Evolutionary conservation across 176 grass and related monocot species (phyloP).

Genomic region (Juncus effusus): DNA sequence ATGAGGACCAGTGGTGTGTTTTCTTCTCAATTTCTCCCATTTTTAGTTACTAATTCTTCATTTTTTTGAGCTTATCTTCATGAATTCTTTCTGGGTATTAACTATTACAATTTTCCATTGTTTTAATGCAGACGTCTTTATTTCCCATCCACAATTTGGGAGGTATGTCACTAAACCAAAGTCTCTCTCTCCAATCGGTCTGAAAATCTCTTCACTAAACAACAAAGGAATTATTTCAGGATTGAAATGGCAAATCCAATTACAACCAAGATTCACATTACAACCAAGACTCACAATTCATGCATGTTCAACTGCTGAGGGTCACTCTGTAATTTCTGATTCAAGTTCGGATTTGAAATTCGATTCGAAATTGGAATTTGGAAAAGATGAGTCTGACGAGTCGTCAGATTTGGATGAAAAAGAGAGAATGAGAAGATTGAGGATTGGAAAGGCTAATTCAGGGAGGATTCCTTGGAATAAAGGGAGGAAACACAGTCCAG

Average conservation of each 20-base stretch:
- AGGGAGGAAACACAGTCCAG: slow-evolving; percentile 85
- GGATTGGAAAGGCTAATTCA: slow-evolving; percentile 86
- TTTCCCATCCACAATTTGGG: too few relatives aligned
- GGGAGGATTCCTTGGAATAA: slow-evolving; percentile 97
- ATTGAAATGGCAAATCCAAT: slow-evolving; percentile 4
- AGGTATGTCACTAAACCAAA: slow-evolving; percentile 6
- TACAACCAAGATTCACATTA: slow-evolving; percentile 5
- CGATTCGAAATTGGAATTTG: background rate
- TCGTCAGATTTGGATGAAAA: slow-evolving; percentile 46
- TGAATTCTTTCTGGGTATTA: too few relatives aligned
- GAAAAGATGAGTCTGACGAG: slow-evolving; percentile 21
- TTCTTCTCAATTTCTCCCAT: too few relatives aligned
- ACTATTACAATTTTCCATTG: too few relatives aligned
- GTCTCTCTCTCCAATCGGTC: background rate
- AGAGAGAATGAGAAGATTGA: slow-evolving; percentile 65
- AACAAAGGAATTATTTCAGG: background rate
- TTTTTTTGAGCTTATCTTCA: too few relatives aligned
- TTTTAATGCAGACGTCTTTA: too few relatives aligned
- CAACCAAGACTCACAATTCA: background rate
- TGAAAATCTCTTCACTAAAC: background rate
- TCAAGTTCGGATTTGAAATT: slow-evolving; percentile 7
- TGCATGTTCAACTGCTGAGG: slow-evolving; percentile 8
- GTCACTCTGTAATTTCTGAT: background rate
- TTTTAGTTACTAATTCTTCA: too few relatives aligned
- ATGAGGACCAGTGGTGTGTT: too few relatives aligned